Base-by-base conservation (phyloP, 768 basidiomycete genomes). In the Auricularia sp. region DNA sequence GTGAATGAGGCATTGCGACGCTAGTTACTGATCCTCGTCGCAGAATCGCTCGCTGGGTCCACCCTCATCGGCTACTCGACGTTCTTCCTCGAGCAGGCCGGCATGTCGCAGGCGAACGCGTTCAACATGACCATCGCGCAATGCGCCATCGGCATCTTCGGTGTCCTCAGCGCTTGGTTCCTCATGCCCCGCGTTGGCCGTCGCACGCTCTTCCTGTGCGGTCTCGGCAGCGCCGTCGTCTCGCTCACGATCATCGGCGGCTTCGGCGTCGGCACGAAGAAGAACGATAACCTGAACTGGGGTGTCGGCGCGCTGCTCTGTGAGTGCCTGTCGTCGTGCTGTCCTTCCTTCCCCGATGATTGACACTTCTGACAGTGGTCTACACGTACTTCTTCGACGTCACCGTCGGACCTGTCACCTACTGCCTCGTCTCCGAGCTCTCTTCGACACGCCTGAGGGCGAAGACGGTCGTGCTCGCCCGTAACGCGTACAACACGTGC, bases 181-280 rank as follows among this genome's bases (percentile, higher is more conserved):
- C 11, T 45, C 3, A 45, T 45, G 44, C 44, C 44, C 11, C 24
- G 61, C 10, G 69, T 75, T 65, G 77, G 77, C 34, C 74, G 77
- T 33, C 71, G 77, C 58, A 66, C 63, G 4, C 70, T 78, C 29
- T 78, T 76, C 71, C 56, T 77, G 36, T 44, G 42, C 39, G 77
- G 77, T 62, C 72, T 77, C 2, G 58, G 66, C 39, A 59, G 47
- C 44, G 69, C 75, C 68, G 39, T 63, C 51, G 47, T 70, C 62
- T 44, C 75, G 7, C 70, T 78, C 16, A 18, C 75, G 64, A 65
- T 72, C 62, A 74, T 76, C 64, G 77, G 45, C 51, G 64, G 6
- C 13, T 45, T 44, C 54, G 54, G 14, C 14, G 13, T 29, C 29
- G 29, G 29, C 29, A 29, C 29, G 29, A 29, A 29, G 29, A 29